Conservation (phyloP, 177 flowering plant genomes). For the Vitis hybrid region DNA sequence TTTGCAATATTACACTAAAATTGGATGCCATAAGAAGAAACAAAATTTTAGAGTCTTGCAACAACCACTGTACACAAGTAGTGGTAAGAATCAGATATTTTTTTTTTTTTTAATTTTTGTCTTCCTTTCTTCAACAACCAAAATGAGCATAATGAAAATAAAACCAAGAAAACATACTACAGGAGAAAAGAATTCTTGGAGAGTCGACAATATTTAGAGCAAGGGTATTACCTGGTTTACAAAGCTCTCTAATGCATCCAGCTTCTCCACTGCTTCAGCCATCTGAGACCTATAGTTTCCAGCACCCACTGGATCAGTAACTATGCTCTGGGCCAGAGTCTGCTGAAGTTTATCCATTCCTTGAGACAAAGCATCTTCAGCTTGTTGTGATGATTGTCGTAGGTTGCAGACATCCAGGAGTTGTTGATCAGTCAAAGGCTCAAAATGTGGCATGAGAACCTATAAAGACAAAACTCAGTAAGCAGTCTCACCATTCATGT, state of each 20-base stretch:
- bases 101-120: background rate
- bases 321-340: slow-evolving; percentile 37
- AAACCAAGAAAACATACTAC: background rate
- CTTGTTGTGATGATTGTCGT: slow-evolving; percentile 58
- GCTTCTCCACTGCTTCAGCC: slow-evolving; percentile 46
- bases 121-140: background rate
- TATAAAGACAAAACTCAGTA: slow-evolving; percentile 11
- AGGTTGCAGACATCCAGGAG: slow-evolving; percentile 28
- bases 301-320: slow-evolving; percentile 14
- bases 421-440: slow-evolving; percentile 53
- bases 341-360: slow-evolving; percentile 70
- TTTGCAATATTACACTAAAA: too few relatives aligned
- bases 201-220: too few relatives aligned
- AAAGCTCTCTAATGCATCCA: slow-evolving; percentile 50
- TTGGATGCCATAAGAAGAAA: background rate
- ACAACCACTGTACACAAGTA: background rate
- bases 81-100: background rate
- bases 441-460: slow-evolving; percentile 53
- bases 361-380: slow-evolving; percentile 66
- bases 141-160: background rate
- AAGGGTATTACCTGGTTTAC: slow-evolving; percentile 43
- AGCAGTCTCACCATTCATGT: background rate
- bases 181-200: background rate
- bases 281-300: slow-evolving; percentile 33
- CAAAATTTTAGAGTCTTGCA: background rate